Conservation (phyloP, 1,284 basidiomycete genomes). For the Veloboletus limbatus region DNA sequence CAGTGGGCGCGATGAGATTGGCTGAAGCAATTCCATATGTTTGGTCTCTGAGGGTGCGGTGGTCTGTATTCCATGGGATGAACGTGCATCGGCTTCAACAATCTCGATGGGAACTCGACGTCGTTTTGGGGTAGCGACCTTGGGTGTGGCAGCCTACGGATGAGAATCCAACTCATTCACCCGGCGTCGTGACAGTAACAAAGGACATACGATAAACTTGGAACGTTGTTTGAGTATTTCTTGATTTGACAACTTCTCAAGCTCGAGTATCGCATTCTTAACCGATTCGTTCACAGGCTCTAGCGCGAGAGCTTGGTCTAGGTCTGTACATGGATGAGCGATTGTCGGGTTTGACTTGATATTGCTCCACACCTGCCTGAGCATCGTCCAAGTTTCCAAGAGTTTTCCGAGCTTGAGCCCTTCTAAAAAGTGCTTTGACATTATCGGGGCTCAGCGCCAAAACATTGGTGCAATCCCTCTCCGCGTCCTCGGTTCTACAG, state of each 20-base stretch:
- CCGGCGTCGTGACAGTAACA: slow-evolving; percentile 2
- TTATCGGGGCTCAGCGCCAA: slow-evolving; percentile 52
- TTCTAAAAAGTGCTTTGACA: slow-evolving; percentile 69
- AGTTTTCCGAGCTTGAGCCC: slow-evolving; percentile 62
- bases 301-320: slow-evolving; percentile 49
- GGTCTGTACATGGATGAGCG: slow-evolving; percentile 43
- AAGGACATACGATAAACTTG: slow-evolving; percentile 13
- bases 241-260: slow-evolving; percentile 39
- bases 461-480: slow-evolving; percentile 65
- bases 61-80: slow-evolving; percentile 1
- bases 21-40: slow-evolving; percentile 22
- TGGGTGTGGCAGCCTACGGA: slow-evolving; percentile 10
- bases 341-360: not conserved
- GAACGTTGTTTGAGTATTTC: slow-evolving; percentile 33
- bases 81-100: slow-evolving; percentile 41
- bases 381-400: slow-evolving; percentile 54
- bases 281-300: slow-evolving; percentile 61
- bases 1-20: slow-evolving; percentile 30
- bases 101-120: slow-evolving; percentile 71
- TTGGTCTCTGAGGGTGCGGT: not conserved
- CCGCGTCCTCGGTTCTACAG: slow-evolving; percentile 66
- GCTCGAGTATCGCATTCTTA: slow-evolving; percentile 51
- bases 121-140: slow-evolving; percentile 35
- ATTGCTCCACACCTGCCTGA: slow-evolving; percentile 47
- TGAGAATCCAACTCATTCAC: slow-evolving; percentile 9